phyloP scores from a whole-genome alignment of 2,329 filamentous ascomycete genomes.

The Lachnellula occidentalis region DNA sequence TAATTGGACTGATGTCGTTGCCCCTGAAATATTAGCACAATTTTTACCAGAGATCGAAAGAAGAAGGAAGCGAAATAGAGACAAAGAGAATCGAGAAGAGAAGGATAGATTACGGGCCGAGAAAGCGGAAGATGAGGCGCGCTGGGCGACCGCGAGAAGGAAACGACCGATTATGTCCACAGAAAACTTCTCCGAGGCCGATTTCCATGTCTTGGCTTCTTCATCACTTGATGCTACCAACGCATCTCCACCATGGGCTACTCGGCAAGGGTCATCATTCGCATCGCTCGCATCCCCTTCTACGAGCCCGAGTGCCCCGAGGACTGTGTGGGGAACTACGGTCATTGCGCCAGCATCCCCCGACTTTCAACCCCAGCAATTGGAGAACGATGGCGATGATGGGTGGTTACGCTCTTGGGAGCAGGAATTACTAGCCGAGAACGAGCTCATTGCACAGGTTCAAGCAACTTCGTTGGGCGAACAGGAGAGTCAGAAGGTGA shows the following conservation, averaged over 20 bases:
- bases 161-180: constrained; percentile 46
- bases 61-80: constrained; percentile 57
- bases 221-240: constrained; percentile 41
- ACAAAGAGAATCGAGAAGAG: constrained; percentile 65
- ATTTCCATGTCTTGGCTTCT: constrained; percentile 59
- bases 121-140: constrained; percentile 60
- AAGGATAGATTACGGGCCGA: constrained; percentile 64
- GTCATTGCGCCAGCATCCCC: constrained; percentile 56
- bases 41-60: constrained; percentile 60
- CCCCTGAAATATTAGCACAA: constrained; percentile 52
- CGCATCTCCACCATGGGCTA: constrained; percentile 45
- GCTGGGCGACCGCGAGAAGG: constrained; percentile 53
- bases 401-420: constrained; percentile 87
- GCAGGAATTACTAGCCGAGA: constrained; percentile 64
- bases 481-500: constrained; percentile 10
- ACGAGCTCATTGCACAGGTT: constrained; percentile 52
- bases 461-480: constrained; percentile 45
- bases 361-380: constrained; percentile 37
- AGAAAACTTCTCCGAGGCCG: constrained; percentile 46
- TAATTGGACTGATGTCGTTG: constrained; percentile 68
- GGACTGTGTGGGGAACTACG: constrained; percentile 90
- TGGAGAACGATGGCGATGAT: constrained; percentile 49
- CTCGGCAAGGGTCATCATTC: constrained; percentile 56
- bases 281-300: constrained; percentile 69
- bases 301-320: constrained; percentile 68